Percentiles rank a stretch among this genome's conserved stretches.
Conservation (phyloP, 1,284 basidiomycete species). For the Apiotrichum brassicae region DNA sequence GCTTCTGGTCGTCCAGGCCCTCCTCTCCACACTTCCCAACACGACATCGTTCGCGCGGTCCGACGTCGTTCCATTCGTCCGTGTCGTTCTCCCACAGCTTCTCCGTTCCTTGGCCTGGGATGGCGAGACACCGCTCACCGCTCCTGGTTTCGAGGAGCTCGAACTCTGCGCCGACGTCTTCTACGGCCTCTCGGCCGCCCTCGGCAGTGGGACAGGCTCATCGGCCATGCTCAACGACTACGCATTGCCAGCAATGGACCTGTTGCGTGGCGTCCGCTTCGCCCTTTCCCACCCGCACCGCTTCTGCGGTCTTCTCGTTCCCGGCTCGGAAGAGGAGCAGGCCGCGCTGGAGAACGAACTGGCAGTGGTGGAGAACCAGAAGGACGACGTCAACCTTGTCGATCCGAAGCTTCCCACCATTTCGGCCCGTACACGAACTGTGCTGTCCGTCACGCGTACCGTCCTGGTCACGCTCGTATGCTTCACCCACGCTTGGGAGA, state of each 20-base stretch:
- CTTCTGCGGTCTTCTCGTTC: constrained; percentile 70
- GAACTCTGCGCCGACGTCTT: constrained; percentile 71
- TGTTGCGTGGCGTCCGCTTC: constrained; percentile 84
- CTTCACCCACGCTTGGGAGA: constrained; percentile 62
- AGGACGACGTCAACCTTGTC: constrained; percentile 43
- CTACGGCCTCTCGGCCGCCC: constrained; percentile 55
- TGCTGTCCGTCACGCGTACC: constrained; percentile 63
- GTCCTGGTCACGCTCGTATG: constrained; percentile 63
- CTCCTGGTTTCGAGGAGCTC: constrained; percentile 70
- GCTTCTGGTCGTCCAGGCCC: constrained; percentile 69
- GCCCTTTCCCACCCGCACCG: constrained; percentile 85
- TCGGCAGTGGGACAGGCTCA: constrained; percentile 48
- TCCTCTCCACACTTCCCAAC: constrained; percentile 53
- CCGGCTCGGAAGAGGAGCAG: constrained; percentile 61
- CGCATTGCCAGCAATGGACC: constrained; percentile 58
- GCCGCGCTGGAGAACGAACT: constrained; percentile 54
- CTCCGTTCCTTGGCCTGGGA: constrained; percentile 70
- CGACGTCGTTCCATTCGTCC: constrained; percentile 77
- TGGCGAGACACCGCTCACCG: constrained; percentile 63
- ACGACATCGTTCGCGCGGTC: constrained; percentile 69
- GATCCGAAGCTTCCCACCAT: constrained; percentile 66
- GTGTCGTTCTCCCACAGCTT: constrained; percentile 76
- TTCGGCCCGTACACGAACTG: constrained; percentile 59
- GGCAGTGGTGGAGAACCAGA: constrained; percentile 49
- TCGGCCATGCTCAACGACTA: constrained; percentile 60